These are phyloP conservation scores for Cytospora schulzeri DNA, from an alignment of 2,329 filamentous ascomycete genomes.

Conservation along the genomic window DNA sequence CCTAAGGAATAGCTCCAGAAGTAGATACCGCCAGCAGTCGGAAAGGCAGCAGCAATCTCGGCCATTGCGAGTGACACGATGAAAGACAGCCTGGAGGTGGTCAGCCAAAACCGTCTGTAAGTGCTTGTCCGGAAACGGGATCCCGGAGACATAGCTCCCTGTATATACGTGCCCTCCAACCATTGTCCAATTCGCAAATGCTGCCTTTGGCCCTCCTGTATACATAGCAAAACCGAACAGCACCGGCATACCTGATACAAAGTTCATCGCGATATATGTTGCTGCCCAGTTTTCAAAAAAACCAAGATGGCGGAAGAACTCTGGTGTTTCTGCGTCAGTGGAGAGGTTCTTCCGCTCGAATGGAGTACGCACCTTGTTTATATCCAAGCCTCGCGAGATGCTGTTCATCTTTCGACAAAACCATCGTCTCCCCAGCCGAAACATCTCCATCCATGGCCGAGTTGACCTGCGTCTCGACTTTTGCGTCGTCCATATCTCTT, in stretches of 20 bases:
- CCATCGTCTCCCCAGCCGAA: constrained; percentile 25
- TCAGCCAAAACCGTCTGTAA: too few species aligned
- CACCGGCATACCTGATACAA: constrained; percentile 39
- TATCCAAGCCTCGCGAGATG: constrained; percentile 38
- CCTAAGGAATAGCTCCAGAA: constrained; percentile 43
- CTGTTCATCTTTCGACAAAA: constrained; percentile 35
- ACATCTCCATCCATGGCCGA: constrained; percentile 13
- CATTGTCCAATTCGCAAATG: constrained; percentile 44
- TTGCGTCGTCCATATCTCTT: constrained; percentile 11
- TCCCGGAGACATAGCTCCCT: not conserved
- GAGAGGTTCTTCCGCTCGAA: too few species aligned
- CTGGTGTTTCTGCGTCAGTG: constrained; percentile 21
- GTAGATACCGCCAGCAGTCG: constrained; percentile 43
- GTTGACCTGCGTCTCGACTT: constrained; percentile 3
- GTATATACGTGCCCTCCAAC: constrained; percentile 34
- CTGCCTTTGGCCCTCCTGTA: constrained; percentile 41
- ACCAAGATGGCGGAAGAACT: constrained; percentile 39
- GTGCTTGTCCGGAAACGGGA: not conserved
- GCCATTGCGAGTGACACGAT: constrained; percentile 42
- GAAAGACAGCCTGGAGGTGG: constrained; percentile 32
- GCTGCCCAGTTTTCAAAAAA: constrained; percentile 43
- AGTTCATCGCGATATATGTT: constrained; percentile 43
- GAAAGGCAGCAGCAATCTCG: constrained; percentile 41
- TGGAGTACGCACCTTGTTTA: constrained; percentile 33
- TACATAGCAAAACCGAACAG: constrained; percentile 44